Evolutionary conservation across 768 basidiomycete genomes (phyloP), one percentile per base, ranked within the genome.

Genomic region (Russula griseocarnosa): DNA sequence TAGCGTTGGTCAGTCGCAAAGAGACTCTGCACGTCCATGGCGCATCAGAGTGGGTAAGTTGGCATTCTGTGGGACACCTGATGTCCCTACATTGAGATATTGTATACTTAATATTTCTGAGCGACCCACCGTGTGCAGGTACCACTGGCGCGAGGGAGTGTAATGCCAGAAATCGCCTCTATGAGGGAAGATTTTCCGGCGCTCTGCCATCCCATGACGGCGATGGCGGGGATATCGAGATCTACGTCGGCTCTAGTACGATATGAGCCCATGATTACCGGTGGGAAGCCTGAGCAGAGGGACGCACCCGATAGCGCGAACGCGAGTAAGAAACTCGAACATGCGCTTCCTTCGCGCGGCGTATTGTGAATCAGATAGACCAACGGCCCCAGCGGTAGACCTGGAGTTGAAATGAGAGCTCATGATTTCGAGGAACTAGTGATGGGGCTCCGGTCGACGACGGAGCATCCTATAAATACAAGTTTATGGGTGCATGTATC

Each of bases 121-220:
- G 22, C n/a, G 36, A 47, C 24, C 53, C 64, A 84, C 89, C 89
- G 79, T 0, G 89, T 91, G 65, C 88, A 90, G 0, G 88, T 90
- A 0, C 88, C 89, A 24, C 83, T 77, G 0, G 85, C 86, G 8
- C 87, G 81, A 14, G 89, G 88, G 0, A 90, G 75, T 0, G 81
- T 86, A 11, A 90, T 82, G 0, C 88, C 86, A 0, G 87, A 87
- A 47, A 91, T 89, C 0, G 86, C 81, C 70, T 91, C 88, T 18
- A 91, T 90, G 1, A 90, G 77, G 0, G 88, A 90, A 0, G 87
- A 88, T 68, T 90, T 90, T 0, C 89, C 89, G 0, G 86, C 87
- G 46, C 84, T 87, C 67, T 91, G 89, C 1, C 78, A 81, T 0
- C 89, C 89, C 16, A 88, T 82, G 47, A 90, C 89, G 0, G 83